Evolutionary conservation across 805 yeast species (phyloP).

Genomic region (Sugiyamaella chiloensis): DNA sequence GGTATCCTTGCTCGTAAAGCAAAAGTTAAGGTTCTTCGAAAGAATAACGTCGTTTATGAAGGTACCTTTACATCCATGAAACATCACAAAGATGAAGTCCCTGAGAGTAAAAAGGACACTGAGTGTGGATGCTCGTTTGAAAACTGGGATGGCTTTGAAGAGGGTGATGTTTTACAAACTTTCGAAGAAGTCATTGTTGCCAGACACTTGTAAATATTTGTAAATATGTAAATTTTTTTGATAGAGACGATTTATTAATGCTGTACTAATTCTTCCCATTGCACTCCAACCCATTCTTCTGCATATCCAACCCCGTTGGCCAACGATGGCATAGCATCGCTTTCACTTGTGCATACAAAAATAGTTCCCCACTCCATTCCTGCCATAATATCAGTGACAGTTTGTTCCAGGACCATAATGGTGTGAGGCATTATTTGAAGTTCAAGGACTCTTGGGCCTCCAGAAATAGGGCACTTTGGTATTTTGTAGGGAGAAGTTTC

Average conservation of each 20-base stretch:
- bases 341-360: constrained; percentile 71
- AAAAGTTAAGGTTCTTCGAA: constrained; percentile 55
- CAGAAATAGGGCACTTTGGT: constrained; percentile 65
- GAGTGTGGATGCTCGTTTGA: constrained; percentile 86
- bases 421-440: constrained; percentile 93
- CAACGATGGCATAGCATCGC: constrained; percentile 50
- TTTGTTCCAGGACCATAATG: constrained; percentile 73
- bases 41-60: constrained; percentile 44
- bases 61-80: constrained; percentile 73
- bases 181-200: constrained; percentile 63
- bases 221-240: constrained; percentile 5
- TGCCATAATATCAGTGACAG: constrained; percentile 43
- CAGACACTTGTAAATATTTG: constrained; percentile 39
- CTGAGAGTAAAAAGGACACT: constrained; percentile 74
- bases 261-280: constrained; percentile 58
- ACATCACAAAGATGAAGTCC: constrained; percentile 74
- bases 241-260: background rate
- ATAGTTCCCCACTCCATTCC: constrained; percentile 99
- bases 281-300: constrained; percentile 79
- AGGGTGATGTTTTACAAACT: constrained; percentile 73
- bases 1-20: constrained; percentile 67
- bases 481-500: constrained; percentile 36
- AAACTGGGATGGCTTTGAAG: constrained; percentile 61
- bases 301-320: constrained; percentile 70
- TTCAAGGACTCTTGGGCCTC: constrained; percentile 57